Evolutionary conservation across 306 rosid genomes (phyloP).

Genomic region (Sechiopsis laciniata): DNA sequence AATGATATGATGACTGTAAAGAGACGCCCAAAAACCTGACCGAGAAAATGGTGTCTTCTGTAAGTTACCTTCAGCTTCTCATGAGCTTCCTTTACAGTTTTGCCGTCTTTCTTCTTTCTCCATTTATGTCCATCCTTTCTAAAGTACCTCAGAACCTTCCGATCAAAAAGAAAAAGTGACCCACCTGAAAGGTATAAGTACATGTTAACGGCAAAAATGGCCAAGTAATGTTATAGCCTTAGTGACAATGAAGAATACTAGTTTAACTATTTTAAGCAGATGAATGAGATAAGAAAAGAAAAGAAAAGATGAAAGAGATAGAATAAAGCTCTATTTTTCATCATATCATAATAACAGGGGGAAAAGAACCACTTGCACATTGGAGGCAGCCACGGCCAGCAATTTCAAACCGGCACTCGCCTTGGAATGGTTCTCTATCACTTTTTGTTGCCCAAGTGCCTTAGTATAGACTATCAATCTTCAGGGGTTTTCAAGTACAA

Average conservation of each 20-base stretch:
- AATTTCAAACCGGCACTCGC: conserved; percentile 7
- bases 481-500: not conserved
- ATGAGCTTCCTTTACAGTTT: conserved; percentile 91
- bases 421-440: not conserved
- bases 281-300: conserved; percentile 1
- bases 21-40: conserved; percentile 18
- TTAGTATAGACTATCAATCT: not conserved
- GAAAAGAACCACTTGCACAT: not conserved
- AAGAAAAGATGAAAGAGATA: not conserved
- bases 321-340: not conserved
- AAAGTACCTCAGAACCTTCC: conserved; percentile 83
- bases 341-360: conserved; percentile 11
- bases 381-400: not conserved
- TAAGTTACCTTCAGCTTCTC: conserved; percentile 77
- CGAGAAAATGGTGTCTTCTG: conserved; percentile 13
- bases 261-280: not conserved
- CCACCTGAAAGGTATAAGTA: conserved; percentile 52
- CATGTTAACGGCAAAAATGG: not conserved
- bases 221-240: not conserved
- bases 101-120: conserved; percentile 90
- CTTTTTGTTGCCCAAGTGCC: not conserved
- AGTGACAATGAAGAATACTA: not conserved
- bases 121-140: conserved; percentile 92
- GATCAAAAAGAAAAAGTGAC: conserved; percentile 79
- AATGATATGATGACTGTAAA: not conserved